A percentile compares a stretch with the other conserved stretches of the same genome.
Evolutionary conservation across 805 yeast species (phyloP).

Genomic region (Saturnispora ahearnii): DNA sequence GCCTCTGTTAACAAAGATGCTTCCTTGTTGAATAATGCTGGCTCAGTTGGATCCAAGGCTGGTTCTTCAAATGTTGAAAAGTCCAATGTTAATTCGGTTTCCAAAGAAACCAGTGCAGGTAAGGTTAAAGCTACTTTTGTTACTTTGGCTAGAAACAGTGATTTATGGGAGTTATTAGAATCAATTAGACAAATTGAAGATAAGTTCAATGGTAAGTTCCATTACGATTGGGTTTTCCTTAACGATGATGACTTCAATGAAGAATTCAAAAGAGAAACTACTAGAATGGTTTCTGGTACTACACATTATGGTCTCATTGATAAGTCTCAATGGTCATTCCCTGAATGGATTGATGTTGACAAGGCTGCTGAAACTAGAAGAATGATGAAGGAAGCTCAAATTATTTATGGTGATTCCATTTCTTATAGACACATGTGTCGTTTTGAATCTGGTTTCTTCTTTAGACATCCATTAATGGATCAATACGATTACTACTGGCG

Average conservation of each 20-base stretch:
- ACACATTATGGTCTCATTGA: constrained; percentile 76
- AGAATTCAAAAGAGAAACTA: constrained; percentile 64
- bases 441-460: constrained; percentile 84
- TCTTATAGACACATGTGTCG: constrained; percentile 90
- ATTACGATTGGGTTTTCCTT: constrained; percentile 93
- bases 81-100: not conserved
- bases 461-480: constrained; percentile 60
- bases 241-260: constrained; percentile 81
- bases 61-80: constrained; percentile 8
- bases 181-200: constrained; percentile 80
- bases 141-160: constrained; percentile 70
- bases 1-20: constrained; percentile 1
- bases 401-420: constrained; percentile 57
- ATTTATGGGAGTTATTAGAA: constrained; percentile 48
- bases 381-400: constrained; percentile 39
- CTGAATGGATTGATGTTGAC: constrained; percentile 69
- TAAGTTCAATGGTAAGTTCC: constrained; percentile 69
- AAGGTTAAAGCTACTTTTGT: constrained; percentile 74
- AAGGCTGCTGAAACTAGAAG: constrained; percentile 51
- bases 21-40: not conserved
- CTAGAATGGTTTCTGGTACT: constrained; percentile 63
- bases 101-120: constrained; percentile 14
- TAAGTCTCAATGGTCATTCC: constrained; percentile 81
- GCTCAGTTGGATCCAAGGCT: not conserved
- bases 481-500: constrained; percentile 93